Base-by-base conservation (phyloP, 805 yeast species). In the Myxozyma lipomycoides region DNA sequence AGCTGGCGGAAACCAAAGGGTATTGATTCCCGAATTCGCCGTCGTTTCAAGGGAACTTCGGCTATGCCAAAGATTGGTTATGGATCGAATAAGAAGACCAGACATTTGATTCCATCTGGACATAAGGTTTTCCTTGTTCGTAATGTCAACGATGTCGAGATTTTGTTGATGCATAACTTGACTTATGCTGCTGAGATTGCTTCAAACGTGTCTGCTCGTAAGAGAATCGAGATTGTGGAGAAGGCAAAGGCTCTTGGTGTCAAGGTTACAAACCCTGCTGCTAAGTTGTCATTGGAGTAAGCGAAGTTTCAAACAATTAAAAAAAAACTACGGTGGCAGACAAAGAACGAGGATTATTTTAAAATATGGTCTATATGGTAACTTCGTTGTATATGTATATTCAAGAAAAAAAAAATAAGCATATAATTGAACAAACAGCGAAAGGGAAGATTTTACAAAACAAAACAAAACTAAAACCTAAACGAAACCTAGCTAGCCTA, bases 1-100 rank as follows among this genome's bases (percentile, higher is more conserved):
- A 84, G 83, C 84, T 95, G 98, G 98, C 93, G 99, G 88, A 91
- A 93, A 82, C 99, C 95, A 81, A 93, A 93, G 87, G 99, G 99
- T 93, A 93, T 93, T 75, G 99, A 93, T 83, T 90, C 98, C 67
- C 83, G 88, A 80, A 97, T 95, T 75, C 93, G 99, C 83, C 91
- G 98, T 83, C 70, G 75, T 25, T 93, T 93, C 95, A 88, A 97
- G 84, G 98, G 98, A 73, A 85, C 91, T 78, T 87, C 93, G 74
- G 81, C 90, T 70, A 95, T 91, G 83, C 99, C 99, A 82, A 90
- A 86, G 82, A 90, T 93, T 71, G 99, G 99, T 83, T 93, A 87
- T 83, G 97, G 98, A 79, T 89, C 98, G 69, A 89, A 93, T 96
- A 93, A 88, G 82, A 89, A 85, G 83, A 93, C 98, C 74, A 88